A percentile compares a stretch with the other conserved stretches of the same genome.
Evolutionary conservation across 352 stramenopile genomes (phyloP).

Genomic region (Phytophthora sp.): DNA sequence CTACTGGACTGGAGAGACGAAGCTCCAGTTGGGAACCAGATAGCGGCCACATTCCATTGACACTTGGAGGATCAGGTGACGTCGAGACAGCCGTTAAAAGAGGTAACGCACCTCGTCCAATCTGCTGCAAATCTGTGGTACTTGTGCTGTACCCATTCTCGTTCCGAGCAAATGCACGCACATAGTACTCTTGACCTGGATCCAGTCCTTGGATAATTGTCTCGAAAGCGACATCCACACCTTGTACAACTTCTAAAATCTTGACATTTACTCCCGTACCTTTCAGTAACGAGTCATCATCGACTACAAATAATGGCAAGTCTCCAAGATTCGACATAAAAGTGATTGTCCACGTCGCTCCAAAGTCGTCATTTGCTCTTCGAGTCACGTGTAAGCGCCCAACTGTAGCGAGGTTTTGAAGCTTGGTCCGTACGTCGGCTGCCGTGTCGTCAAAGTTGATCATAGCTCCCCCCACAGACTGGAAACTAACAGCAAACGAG

Average conservation of each 20-base stretch:
- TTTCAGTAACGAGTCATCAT: slow-evolving; percentile 38
- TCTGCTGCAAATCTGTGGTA: slow-evolving; percentile 63
- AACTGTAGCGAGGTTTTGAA: slow-evolving; percentile 69
- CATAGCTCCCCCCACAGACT: slow-evolving; percentile 51
- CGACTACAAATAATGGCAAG: slow-evolving; percentile 56
- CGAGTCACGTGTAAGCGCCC: slow-evolving; percentile 70
- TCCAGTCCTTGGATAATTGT: slow-evolving; percentile 58
- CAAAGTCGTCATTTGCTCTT: slow-evolving; percentile 46
- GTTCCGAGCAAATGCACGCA: slow-evolving; percentile 71
- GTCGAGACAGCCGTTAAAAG: slow-evolving; percentile 47
- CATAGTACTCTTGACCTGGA: slow-evolving; percentile 56
- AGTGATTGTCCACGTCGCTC: slow-evolving; percentile 68
- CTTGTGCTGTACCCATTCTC: slow-evolving; percentile 68
- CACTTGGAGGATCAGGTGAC: slow-evolving; percentile 41
- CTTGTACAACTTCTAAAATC: slow-evolving; percentile 64
- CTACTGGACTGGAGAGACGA: slow-evolving; percentile 37
- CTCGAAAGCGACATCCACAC: slow-evolving; percentile 68
- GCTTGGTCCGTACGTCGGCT: slow-evolving; percentile 72
- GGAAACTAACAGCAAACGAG: slow-evolving; percentile 74
- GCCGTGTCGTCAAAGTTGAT: slow-evolving; percentile 80
- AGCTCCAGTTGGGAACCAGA: slow-evolving; percentile 61
- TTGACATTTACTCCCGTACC: slow-evolving; percentile 51
- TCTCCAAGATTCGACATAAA: slow-evolving; percentile 79
- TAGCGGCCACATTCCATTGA: slow-evolving; percentile 55
- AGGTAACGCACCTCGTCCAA: slow-evolving; percentile 61